Conservation (phyloP, 495 filamentous ascomycete species). For the Aspergillus sparsus region DNA sequence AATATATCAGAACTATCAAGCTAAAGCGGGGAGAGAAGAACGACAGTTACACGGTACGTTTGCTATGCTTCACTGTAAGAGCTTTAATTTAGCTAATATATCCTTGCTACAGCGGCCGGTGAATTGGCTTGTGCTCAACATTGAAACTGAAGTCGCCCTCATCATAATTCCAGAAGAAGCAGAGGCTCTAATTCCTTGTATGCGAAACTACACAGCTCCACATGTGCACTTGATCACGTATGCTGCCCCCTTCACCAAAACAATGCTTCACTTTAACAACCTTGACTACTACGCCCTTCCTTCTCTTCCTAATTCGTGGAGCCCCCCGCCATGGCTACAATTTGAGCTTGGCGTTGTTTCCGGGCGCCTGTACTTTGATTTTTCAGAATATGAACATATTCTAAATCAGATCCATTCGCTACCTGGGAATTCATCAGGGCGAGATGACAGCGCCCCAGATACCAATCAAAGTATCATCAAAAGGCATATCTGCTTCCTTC, state of each 20-base stretch:
- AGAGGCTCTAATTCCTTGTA: constrained; percentile 32
- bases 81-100: neutral
- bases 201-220: constrained; percentile 24
- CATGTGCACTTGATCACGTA: constrained; percentile 50
- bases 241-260: constrained; percentile 52
- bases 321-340: constrained; percentile 44
- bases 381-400: constrained; percentile 35
- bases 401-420: constrained; percentile 26
- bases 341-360: constrained; percentile 58
- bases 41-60: constrained; percentile 48
- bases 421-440: neutral
- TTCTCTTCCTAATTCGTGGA: constrained; percentile 34
- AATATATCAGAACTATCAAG: constrained; percentile 43
- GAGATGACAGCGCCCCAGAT: neutral
- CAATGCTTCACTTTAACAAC: constrained; percentile 55
- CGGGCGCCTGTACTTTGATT: constrained; percentile 57
- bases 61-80: constrained; percentile 29
- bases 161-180: constrained; percentile 59
- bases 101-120: constrained; percentile 41
- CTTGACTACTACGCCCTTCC: constrained; percentile 52
- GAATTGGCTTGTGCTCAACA: constrained; percentile 52
- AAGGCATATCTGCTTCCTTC: constrained; percentile 35
- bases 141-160: constrained; percentile 37
- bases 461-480: neutral
- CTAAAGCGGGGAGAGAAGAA: constrained; percentile 19